Evolutionary conservation across 2,329 filamentous ascomycete genomes (phyloP).

Genomic region (Penicillium sp.): DNA sequence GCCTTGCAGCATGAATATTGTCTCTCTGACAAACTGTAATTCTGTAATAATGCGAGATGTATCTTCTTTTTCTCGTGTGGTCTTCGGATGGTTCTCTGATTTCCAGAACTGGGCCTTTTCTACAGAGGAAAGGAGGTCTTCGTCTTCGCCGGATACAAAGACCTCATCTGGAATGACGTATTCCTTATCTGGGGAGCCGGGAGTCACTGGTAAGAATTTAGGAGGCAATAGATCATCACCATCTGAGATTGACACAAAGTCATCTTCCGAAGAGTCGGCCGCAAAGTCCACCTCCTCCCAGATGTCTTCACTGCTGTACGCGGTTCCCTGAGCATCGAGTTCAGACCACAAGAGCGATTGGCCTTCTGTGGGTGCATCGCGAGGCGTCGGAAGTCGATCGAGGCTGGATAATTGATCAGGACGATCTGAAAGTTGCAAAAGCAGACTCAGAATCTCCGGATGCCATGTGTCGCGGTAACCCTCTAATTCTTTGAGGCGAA

Average conservation of each 20-base stretch:
- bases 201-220: constrained; percentile 27
- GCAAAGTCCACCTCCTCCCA: constrained; percentile 43
- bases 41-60: constrained; percentile 58
- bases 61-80: constrained; percentile 15
- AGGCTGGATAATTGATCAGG: constrained; percentile 70
- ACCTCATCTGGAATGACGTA: constrained; percentile 36
- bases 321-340: constrained; percentile 72
- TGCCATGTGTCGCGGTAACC: constrained; percentile 60
- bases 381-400: constrained; percentile 59
- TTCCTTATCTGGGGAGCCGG: constrained; percentile 29
- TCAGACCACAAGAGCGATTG: constrained; percentile 71
- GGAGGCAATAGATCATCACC: constrained; percentile 25
- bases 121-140: constrained; percentile 40
- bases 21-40: constrained; percentile 70
- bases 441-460: constrained; percentile 74
- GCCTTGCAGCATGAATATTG: constrained; percentile 81
- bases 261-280: constrained; percentile 41
- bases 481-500: constrained; percentile 60
- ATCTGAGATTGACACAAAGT: constrained; percentile 34
- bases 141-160: constrained; percentile 32
- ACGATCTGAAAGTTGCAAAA: constrained; percentile 78
- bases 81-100: constrained; percentile 19
- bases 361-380: constrained; percentile 41
- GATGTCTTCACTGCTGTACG: constrained; percentile 52
- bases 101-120: constrained; percentile 51